Conservation (phyloP, 352 stramenopile genomes). For the Phytophthora rubi region DNA sequence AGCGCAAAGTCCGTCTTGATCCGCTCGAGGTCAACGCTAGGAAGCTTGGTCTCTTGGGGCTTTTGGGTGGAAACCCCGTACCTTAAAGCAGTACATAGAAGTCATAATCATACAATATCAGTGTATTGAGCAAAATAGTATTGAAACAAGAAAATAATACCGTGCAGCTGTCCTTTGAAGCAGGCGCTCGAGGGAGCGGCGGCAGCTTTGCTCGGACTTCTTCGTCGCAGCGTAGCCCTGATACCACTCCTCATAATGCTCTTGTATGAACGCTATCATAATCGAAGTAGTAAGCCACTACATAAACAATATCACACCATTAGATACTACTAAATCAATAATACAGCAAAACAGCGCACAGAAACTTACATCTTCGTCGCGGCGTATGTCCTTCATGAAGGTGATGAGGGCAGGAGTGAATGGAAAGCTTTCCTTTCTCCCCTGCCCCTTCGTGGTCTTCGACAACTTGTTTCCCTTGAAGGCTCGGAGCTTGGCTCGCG, state of each 20-base stretch:
- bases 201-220: not conserved
- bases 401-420: constrained; percentile 8
- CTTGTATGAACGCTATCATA: not conserved
- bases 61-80: not conserved
- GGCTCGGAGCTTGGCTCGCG: not conserved
- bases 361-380: constrained; percentile 9
- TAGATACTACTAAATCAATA: not conserved
- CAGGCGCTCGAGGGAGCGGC: not conserved
- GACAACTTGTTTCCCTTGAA: not conserved
- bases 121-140: not conserved
- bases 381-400: constrained; percentile 9
- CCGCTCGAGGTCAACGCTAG: not conserved
- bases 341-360: not conserved
- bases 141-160: not conserved
- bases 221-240: not conserved
- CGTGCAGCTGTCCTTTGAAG: not conserved
- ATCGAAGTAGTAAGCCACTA: not conserved
- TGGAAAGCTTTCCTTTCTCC: constrained; percentile 1
- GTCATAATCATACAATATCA: not conserved
- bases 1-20: not conserved
- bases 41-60: not conserved
- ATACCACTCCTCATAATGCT: not conserved
- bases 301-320: not conserved
- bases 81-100: not conserved
- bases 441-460: constrained; percentile 4